Base-by-base conservation (phyloP, 2,329 filamentous ascomycete species). In the Aspergillus sp. region DNA sequence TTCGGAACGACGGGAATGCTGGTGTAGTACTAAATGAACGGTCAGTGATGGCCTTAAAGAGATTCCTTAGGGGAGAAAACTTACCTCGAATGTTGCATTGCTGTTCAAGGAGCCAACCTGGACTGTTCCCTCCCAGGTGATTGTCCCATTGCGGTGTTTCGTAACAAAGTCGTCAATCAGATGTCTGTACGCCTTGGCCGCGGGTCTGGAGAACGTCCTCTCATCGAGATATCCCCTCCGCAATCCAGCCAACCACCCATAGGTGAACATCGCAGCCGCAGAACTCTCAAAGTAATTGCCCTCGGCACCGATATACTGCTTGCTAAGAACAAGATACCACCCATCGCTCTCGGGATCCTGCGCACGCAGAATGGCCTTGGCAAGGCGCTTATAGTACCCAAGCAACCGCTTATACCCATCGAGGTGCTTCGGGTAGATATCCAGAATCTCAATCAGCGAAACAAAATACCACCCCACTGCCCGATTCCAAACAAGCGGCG, bases 381-480 rank as follows among this genome's bases (percentile, higher is more conserved):
- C 51, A 11, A 54, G 51, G 2, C 51, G 11, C 51, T 54, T 25
- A 23, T 54, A 54, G 51, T 54, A 54, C 4, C 51, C 51, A 5
- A 54, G 38, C 5, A 54, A 38, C 11, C 51, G 34, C 11, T 54
- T 28, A 28, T 54, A 54, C 7, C 51, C 51, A 4, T 25, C n/a
- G 5, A 54, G 22, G 15, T 54, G 19, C 51, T 54, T 54, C 7
- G 51, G 51, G 9, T 54, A 54, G 51, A 54, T 45, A 45, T 54
- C 51, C 1, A 54, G 51, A 11, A 54, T 13, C 51, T 54, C 51
- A n/a, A 54, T 54, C 38, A 54, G 15, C 22, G 38, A 46, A 22
- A 54, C 51, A 28, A 54, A 54, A n/a, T 54, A 54, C 51, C 51
- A 54, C 38, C 51, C 51, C 2, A 54, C 51, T 30, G 51, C 51